phyloP scores from a whole-genome alignment of 1,284 basidiomycete species.

The Ustilago lituana region DNA sequence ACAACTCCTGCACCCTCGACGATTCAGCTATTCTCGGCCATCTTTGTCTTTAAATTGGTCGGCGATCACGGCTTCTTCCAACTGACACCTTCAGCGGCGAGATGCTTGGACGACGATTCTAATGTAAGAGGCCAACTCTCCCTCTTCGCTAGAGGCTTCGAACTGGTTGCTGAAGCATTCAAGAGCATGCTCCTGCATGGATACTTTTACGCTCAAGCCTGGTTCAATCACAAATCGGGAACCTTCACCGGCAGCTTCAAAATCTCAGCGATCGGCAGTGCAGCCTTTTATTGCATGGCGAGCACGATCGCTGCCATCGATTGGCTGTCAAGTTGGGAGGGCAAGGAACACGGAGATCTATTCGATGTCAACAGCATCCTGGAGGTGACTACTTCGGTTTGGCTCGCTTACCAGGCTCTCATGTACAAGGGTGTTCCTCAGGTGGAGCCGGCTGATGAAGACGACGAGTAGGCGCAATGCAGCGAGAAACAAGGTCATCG shows the following conservation, averaged over 20 bases:
- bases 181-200: background rate
- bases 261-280: slow-evolving; percentile 2
- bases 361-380: too few relatives aligned
- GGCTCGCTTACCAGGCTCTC: slow-evolving; percentile 8
- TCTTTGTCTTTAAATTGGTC: slow-evolving; percentile 1
- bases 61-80: background rate
- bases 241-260: slow-evolving; percentile 16
- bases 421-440: slow-evolving; percentile 8
- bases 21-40: background rate
- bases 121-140: too few relatives aligned
- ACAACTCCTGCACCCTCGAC: too few relatives aligned
- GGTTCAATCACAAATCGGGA: slow-evolving; percentile 5
- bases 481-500: too few relatives aligned
- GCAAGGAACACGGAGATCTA: background rate
- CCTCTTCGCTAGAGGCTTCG: background rate
- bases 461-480: slow-evolving; percentile 5
- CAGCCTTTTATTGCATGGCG: background rate
- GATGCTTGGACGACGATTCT: too few relatives aligned
- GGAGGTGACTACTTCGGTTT: background rate
- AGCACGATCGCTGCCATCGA: background rate
- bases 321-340: background rate
- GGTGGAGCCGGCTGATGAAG: slow-evolving; percentile 3
- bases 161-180: background rate
- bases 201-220: background rate
- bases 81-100: too few relatives aligned